Base-by-base conservation (phyloP, 805 yeast genomes). In the Metschnikowia reukaufii region DNA sequence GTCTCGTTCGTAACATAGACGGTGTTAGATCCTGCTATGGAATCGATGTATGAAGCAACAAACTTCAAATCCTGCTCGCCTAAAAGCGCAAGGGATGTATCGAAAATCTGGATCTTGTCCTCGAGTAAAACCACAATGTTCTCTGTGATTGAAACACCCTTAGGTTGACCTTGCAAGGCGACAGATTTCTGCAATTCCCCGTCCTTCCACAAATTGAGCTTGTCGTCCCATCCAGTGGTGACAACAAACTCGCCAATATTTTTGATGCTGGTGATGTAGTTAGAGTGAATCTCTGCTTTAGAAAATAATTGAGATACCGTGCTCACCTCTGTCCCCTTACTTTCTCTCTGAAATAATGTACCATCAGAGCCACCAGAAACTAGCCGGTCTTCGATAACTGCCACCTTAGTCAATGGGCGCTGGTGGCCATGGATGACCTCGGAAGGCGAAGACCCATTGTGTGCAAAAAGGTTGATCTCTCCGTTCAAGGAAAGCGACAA, bases 191-290 rank as follows among this genome's bases (percentile, higher is more conserved):
- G 45, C 34, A 58, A 47, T 3, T 43, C 44, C 12, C 48, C 55
- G n/a, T 50, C 50, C 12, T 58, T 49, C 73, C 74, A 67, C 13
- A 61, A 36, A 59, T 77, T 79, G 38, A 90, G 58, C 12, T 79
- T 79, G 60, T 88, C 96, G 66, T 92, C 99, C 98, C 98, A 94
- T 3, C 91, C 95, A 17, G 81, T 72, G n/a, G 89, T 74, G 12
- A 44, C 47, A 16, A 81, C 58, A 6, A 67, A 44, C 0, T 64
- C 58, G 0, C 61, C 64, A 10, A 60, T 58, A 55, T 31, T 44
- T 15, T 64, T 50, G 15, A 78, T 76, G 2, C 83, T 82, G 29
- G 79, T 81, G 37, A 92, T 77, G 51, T 84, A 77, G 54, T 90
- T 89, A 0, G 77, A 61, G 64, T 91, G 97, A 16, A 47, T 23